Evolutionary conservation across 2,329 filamentous ascomycete genomes (phyloP).

Genomic region (Pestalotiopsis sp.): DNA sequence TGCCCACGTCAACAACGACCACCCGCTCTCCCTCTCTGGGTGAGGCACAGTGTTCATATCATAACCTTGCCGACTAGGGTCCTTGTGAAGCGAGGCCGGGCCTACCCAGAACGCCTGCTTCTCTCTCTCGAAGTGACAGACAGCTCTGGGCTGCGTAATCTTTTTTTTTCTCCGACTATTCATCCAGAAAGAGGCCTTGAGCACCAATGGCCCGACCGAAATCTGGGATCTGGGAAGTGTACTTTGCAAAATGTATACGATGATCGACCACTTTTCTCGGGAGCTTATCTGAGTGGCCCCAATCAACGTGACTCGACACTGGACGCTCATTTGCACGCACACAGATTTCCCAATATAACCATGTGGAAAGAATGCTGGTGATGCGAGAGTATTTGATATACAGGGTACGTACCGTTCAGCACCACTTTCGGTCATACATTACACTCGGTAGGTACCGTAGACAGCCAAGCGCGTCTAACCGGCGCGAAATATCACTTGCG

Average conservation of each 20-base stretch:
- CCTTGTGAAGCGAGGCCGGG: conserved; percentile 22
- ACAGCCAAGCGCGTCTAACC: too few species aligned
- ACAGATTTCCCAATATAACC: not conserved
- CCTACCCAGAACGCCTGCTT: conserved; percentile 15
- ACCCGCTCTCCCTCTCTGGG: conserved; percentile 19
- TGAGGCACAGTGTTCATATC: conserved; percentile 1
- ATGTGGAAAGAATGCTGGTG: conserved; percentile 4
- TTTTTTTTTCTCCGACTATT: not conserved
- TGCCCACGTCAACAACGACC: conserved; percentile 35
- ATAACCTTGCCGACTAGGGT: conserved; percentile 14
- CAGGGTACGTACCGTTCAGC: not conserved
- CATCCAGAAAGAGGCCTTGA: conserved; percentile 20
- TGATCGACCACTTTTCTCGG: conserved; percentile 4
- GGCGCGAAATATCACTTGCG: too few species aligned
- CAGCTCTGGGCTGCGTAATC: conserved; percentile 17
- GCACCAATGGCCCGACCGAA: conserved; percentile 26
- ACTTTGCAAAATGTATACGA: not conserved
- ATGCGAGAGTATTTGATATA: not conserved
- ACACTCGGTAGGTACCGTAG: too few species aligned
- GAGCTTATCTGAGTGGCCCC: not conserved
- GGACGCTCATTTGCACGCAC: not conserved
- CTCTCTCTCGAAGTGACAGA: conserved; percentile 21
- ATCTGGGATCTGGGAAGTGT: not conserved
- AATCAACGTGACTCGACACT: not conserved
- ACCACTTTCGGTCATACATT: not conserved